Evolutionary conservation across 2,329 filamentous ascomycete genomes (phyloP).

Genomic region (Exutisphaerella laricina): DNA sequence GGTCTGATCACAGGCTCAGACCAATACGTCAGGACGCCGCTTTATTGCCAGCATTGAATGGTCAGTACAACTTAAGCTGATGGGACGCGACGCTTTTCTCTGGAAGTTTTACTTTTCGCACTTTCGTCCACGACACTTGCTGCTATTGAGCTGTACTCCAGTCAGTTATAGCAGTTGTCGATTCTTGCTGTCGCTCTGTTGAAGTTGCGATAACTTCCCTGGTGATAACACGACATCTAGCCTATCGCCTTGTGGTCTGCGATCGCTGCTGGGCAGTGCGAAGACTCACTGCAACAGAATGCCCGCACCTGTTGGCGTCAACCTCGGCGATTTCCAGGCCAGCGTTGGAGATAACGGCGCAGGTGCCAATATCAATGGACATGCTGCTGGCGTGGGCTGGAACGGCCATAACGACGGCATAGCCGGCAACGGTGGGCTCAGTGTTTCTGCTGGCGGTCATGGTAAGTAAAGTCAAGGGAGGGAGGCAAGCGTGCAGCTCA

Average conservation of each 20-base stretch:
- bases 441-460: constrained; percentile 1
- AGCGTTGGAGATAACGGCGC: constrained; percentile 1
- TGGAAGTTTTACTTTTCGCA: neutral
- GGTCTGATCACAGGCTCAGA: too few species aligned
- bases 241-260: neutral
- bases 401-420: constrained; percentile 2
- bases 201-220: neutral
- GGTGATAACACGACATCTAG: neutral
- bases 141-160: neutral
- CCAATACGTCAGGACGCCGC: neutral
- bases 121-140: neutral
- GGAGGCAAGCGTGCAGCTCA: too few species aligned
- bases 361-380: neutral
- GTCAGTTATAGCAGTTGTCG: neutral
- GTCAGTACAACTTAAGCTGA: neutral
- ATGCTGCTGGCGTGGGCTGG: neutral
- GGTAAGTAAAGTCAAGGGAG: too few species aligned
- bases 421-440: constrained; percentile 4
- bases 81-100: neutral
- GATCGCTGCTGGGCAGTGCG: neutral
- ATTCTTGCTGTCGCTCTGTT: neutral
- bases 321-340: constrained; percentile 1
- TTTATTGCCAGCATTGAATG: neutral
- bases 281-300: neutral
- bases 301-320: constrained; percentile 2